A percentile compares a stretch with the other conserved stretches of the same genome.
Evolutionary conservation across 441 rosid genomes (phyloP).

Genomic region (Erodium chrysanthum): DNA sequence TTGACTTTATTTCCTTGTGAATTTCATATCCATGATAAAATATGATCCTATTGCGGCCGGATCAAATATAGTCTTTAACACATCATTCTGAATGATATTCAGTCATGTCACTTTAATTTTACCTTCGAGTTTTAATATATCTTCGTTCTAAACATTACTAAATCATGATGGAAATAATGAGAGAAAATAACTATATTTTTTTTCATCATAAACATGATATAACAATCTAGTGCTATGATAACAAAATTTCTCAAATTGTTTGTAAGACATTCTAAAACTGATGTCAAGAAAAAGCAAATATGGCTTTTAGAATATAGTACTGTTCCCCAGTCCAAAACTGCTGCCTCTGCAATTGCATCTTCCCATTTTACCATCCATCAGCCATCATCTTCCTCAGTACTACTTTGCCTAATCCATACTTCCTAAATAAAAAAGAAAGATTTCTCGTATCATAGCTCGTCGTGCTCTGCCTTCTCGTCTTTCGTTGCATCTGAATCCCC

Average conservation of each 20-base stretch:
- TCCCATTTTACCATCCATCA: background rate
- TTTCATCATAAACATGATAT: background rate
- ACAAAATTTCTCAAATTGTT: background rate
- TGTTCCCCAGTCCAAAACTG: background rate
- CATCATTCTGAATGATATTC: no score
- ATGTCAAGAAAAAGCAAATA: background rate
- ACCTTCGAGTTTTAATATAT: no score
- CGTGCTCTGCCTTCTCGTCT: slow-evolving; percentile 32
- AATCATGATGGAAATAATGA: no score
- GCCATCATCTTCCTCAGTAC: background rate
- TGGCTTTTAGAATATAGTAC: background rate
- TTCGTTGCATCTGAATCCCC: slow-evolving; percentile 24
- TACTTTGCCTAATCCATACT: background rate
- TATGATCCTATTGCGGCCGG: no score
- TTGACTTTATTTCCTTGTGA: no score
- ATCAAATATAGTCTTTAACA: no score
- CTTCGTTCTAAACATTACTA: no score
- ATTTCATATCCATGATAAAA: no score
- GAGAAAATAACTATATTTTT: background rate
- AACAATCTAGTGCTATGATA: background rate
- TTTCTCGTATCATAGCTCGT: slow-evolving; percentile 46
- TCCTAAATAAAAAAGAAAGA: background rate
- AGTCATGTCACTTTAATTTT: no score
- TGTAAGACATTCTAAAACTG: background rate
- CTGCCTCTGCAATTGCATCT: background rate